phyloP scores from a whole-genome alignment of 2,329 filamentous ascomycete species.

The Hymenotorrendiella dingleyae region DNA sequence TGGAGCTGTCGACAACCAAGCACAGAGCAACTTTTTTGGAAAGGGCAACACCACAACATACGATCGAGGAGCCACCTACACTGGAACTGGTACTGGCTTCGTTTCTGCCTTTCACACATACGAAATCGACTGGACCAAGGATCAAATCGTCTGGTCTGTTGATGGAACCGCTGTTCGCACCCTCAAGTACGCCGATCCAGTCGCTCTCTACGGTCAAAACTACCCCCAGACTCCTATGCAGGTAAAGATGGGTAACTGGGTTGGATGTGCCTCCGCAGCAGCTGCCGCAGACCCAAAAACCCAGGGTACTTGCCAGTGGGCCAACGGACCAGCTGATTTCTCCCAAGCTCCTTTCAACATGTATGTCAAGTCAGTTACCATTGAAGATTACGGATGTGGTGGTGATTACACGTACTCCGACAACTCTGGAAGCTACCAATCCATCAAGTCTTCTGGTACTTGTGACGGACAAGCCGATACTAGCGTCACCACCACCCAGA shows the following conservation, averaged over 20 bases:
- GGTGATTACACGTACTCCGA: constrained; percentile 45
- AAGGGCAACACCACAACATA: constrained; percentile 48
- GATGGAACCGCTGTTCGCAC: constrained; percentile 43
- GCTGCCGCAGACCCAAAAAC: constrained; percentile 39
- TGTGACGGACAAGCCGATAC: constrained; percentile 15
- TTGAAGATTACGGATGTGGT: constrained; percentile 45
- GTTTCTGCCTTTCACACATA: constrained; percentile 53
- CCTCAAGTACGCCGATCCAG: constrained; percentile 39
- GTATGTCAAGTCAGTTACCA: constrained; percentile 43
- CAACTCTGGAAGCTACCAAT: constrained; percentile 39
- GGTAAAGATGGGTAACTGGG: constrained; percentile 56
- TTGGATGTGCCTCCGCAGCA: constrained; percentile 28
- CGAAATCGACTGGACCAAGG: constrained; percentile 59
- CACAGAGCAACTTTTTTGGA: constrained; percentile 48
- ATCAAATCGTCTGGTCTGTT: constrained; percentile 54
- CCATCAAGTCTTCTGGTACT: constrained; percentile 36
- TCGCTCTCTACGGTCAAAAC: constrained; percentile 43
- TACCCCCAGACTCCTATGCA: constrained; percentile 69
- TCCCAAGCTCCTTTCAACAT: constrained; percentile 43
- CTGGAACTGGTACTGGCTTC: constrained; percentile 31
- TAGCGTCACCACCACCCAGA: constrained; percentile 7
- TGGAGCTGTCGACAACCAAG: constrained; percentile 29
- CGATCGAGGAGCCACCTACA: constrained; percentile 38
- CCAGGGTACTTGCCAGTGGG: constrained; percentile 60
- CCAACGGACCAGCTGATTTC: constrained; percentile 50